Base-by-base conservation (phyloP, 768 basidiomycete species). In the Leccinum aurantiacum region DNA sequence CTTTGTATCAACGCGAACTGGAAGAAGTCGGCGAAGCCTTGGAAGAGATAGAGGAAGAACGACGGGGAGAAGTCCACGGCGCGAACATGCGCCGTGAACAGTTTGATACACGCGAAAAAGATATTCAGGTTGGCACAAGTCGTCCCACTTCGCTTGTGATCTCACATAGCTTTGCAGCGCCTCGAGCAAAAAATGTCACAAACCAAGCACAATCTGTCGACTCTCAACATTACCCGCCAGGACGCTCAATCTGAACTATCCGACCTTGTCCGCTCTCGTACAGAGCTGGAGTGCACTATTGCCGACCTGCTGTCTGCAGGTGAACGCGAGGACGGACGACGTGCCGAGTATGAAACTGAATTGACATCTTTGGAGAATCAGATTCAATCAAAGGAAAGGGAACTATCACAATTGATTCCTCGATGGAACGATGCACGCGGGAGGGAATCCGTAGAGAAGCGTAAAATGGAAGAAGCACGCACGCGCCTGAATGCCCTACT, bases 1-100 rank as follows among this genome's bases (percentile, higher is more conserved):
- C 95, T 0, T 75, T 98, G 62, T 93, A 97, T 74, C 90, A 93
- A 64, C 83, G 91, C 37, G 96, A 99, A 69, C 74, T 98, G 41
- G 87, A 91, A 60, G 96, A 98, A 64, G 94, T 96, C 1, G 86
- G 84, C 0, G 88, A 89, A 56, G 87, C 92, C 0, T 73, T 99
- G 57, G 93, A 91, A 37, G 88, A 92, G 71, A 91, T 97, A 44
- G 85, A 90, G 64, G 87, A 89, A 51, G 95, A 97, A 62, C 80
- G 93, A 56, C 78, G 85, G 60, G 79, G 87, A 7, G 95, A 97
- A 51, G 82, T 95, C 6, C 92, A 96, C 69, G 85, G 84, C 13
- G 88, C 91, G 2, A 97, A 97, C 70, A 77, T 88, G 60, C 80
- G 93, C 33, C 79, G 93, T 55, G 87, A 93, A 67, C 87, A 91